Conservation (phyloP, 345 rosid species). For the Arabidopsis arenosa region DNA sequence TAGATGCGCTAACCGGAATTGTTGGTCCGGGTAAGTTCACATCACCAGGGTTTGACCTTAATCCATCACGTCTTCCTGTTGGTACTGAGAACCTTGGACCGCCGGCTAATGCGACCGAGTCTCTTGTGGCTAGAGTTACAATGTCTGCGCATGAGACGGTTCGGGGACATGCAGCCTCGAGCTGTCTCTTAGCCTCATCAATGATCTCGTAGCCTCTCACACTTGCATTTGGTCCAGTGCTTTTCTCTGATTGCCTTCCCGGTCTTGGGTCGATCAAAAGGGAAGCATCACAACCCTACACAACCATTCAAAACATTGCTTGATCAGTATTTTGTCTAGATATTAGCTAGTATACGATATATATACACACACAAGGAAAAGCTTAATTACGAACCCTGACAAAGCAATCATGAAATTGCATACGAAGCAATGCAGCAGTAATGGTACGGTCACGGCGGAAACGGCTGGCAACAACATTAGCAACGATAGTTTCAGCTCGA, state of each 20-base stretch:
- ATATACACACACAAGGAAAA: constrained; percentile 7
- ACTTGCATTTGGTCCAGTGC: constrained; percentile 45
- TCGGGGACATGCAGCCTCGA: constrained; percentile 42
- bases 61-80: constrained; percentile 70
- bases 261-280: constrained; percentile 43
- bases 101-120: constrained; percentile 60
- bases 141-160: constrained; percentile 46
- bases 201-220: constrained; percentile 46
- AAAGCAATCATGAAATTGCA: constrained; percentile 89
- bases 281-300: constrained; percentile 50
- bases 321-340: not conserved
- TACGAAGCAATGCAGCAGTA: constrained; percentile 72
- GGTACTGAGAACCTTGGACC: constrained; percentile 59
- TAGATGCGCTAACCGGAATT: constrained; percentile 48
- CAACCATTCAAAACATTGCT: not conserved
- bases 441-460: constrained; percentile 53
- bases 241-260: constrained; percentile 46
- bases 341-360: not conserved
- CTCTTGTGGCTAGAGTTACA: constrained; percentile 64
- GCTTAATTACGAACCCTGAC: constrained; percentile 50
- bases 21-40: constrained; percentile 69
- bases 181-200: constrained; percentile 42
- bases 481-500: constrained; percentile 59
- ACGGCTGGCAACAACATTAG: constrained; percentile 46
- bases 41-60: constrained; percentile 49